These are phyloP conservation scores for Strobilomyces confusus DNA, from an alignment of 768 basidiomycete genomes.

Conservation along the genomic window DNA sequence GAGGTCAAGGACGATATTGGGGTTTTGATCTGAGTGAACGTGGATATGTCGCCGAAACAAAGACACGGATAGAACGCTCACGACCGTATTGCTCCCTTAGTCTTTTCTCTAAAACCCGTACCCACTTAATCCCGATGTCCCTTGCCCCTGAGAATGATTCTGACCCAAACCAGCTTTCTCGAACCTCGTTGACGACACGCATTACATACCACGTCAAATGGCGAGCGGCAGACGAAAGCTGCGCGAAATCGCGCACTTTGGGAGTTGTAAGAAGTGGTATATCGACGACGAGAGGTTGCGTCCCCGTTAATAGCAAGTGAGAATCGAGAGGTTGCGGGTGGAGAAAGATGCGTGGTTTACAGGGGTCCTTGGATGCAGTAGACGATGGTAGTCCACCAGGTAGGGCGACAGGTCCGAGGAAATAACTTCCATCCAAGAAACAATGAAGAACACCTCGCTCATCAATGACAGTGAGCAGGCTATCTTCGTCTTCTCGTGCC, in stretches of 20 bases:
- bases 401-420: conserved; percentile 50
- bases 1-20: conserved; percentile 66
- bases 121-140: conserved; percentile 71
- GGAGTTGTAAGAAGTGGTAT: conserved; percentile 56
- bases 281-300: conserved; percentile 44
- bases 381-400: conserved; percentile 31
- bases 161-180: conserved; percentile 67
- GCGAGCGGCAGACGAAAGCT: conserved; percentile 62
- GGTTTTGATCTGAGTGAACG: conserved; percentile 46
- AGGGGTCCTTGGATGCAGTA: conserved; percentile 41
- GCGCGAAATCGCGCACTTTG: conserved; percentile 64
- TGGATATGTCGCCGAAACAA: conserved; percentile 9
- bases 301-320: conserved; percentile 23
- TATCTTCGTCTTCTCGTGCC: conserved; percentile 51
- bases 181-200: conserved; percentile 71
- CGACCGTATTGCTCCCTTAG: conserved; percentile 65
- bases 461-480: conserved; percentile 62
- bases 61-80: conserved; percentile 34
- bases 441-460: conserved; percentile 52
- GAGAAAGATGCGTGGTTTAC: conserved; percentile 45
- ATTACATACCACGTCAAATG: conserved; percentile 71
- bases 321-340: conserved; percentile 36
- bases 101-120: conserved; percentile 57
- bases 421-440: conserved; percentile 76
- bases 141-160: conserved; percentile 63